These are phyloP conservation scores for Avena eriantha DNA, from an alignment of 176 grass and related monocot genomes.

Conservation along the genomic window DNA sequence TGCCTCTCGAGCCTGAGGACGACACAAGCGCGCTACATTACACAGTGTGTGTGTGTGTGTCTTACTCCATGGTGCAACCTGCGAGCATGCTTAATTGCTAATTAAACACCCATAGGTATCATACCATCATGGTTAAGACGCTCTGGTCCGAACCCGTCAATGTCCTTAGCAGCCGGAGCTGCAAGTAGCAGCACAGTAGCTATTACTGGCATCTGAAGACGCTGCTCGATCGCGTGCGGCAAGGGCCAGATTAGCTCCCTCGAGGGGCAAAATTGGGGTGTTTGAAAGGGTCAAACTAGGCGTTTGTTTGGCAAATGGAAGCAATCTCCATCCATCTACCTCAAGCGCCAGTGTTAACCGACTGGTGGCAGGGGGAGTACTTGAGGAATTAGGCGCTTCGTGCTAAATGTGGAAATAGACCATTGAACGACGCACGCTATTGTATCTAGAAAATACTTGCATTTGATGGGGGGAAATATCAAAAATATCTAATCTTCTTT, in stretches of 20 bases:
- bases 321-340: neutral
- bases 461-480: neutral
- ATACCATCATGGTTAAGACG: neutral
- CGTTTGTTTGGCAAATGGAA: conserved; percentile 7
- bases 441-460: neutral
- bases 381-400: neutral
- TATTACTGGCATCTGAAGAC: neutral
- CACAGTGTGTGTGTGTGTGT: too few relatives aligned
- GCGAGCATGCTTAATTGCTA: neutral
- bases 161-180: neutral
- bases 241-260: neutral
- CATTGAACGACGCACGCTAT: neutral
- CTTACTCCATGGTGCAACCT: neutral
- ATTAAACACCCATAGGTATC: neutral
- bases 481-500: neutral
- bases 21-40: neutral
- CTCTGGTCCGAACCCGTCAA: neutral
- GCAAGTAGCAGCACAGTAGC: neutral
- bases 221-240: neutral
- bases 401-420: neutral
- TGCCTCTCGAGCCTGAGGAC: neutral
- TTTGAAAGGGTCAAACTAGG: neutral
- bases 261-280: neutral
- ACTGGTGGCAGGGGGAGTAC: neutral
- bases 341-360: neutral